A percentile compares a stretch with the other conserved stretches of the same genome.
Evolutionary conservation across 371 early-diverging fungal genomes (phyloP).

Genomic region (Funneliformis caledonium): DNA sequence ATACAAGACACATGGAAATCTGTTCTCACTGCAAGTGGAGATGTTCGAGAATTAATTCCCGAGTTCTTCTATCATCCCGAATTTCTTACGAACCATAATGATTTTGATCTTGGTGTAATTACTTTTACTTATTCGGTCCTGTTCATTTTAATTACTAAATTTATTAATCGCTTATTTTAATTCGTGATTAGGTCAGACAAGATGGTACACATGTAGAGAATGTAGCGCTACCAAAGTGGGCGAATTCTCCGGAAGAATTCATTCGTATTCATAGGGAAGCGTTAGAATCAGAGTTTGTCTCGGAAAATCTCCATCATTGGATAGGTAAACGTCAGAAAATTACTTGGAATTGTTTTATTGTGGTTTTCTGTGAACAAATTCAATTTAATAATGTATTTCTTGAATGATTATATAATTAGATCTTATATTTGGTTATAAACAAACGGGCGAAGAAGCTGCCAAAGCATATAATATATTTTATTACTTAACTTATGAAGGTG

Average conservation of each 20-base stretch:
- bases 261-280: constrained; percentile 68
- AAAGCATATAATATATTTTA: constrained; percentile 74
- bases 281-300: constrained; percentile 83
- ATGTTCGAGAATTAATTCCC: constrained; percentile 79
- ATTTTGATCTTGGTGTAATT: constrained; percentile 64
- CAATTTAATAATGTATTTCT: neutral
- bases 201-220: constrained; percentile 46
- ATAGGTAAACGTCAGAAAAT: constrained; percentile 48
- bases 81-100: constrained; percentile 66
- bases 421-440: constrained; percentile 80
- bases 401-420: constrained; percentile 48
- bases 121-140: neutral
- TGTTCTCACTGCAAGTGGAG: constrained; percentile 55
- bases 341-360: neutral
- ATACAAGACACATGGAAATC: constrained; percentile 50
- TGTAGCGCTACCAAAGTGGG: constrained; percentile 73
- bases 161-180: neutral
- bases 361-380: neutral
- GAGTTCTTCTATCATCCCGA: constrained; percentile 80
- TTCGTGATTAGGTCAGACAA: constrained; percentile 27
- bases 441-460: constrained; percentile 75
- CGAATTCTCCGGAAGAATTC: constrained; percentile 68
- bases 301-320: constrained; percentile 77
- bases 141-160: neutral
- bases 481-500: constrained; percentile 72